These are phyloP conservation scores for Pestalotiopsis sp. DNA, from an alignment of 2,329 filamentous ascomycete species.

Conservation along the genomic window DNA sequence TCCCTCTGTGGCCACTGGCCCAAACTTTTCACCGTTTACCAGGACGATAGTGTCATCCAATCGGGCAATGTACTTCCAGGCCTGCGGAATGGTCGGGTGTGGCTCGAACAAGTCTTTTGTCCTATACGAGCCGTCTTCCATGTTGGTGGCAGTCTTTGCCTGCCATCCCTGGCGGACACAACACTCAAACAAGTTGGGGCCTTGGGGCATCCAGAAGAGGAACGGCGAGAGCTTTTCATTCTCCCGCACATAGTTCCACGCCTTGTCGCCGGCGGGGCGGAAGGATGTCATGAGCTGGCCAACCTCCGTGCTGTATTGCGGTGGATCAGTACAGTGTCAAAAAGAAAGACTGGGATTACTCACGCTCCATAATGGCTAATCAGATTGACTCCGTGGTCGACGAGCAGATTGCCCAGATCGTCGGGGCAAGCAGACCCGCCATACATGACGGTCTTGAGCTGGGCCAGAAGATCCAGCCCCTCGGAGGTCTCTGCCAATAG, in stretches of 20 bases:
- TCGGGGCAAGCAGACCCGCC: slow-evolving; percentile 63
- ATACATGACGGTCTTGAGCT: slow-evolving; percentile 56
- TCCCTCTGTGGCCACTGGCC: slow-evolving; percentile 42
- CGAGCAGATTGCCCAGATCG: slow-evolving; percentile 56
- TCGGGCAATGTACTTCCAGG: slow-evolving; percentile 39
- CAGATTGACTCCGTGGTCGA: slow-evolving; percentile 55
- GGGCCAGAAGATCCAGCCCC: slow-evolving; percentile 50
- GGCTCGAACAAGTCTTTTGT: slow-evolving; percentile 39
- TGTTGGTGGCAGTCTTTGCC: slow-evolving; percentile 36
- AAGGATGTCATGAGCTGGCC: slow-evolving; percentile 65
- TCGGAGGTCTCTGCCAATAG: slow-evolving; percentile 60
- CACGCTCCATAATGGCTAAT: slow-evolving; percentile 60
- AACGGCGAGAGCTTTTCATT: slow-evolving; percentile 41
- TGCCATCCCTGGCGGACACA: slow-evolving; percentile 39
- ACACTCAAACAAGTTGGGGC: slow-evolving; percentile 39
- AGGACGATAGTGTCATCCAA: slow-evolving; percentile 38
- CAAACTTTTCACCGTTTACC: slow-evolving; percentile 38
- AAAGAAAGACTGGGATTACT: slow-evolving; percentile 25
- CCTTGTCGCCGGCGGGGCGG: slow-evolving; percentile 52
- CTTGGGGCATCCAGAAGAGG: slow-evolving; percentile 33
- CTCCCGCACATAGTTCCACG: slow-evolving; percentile 64
- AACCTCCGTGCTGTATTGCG: slow-evolving; percentile 51
- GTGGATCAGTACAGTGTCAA: not conserved
- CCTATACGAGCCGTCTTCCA: slow-evolving; percentile 35
- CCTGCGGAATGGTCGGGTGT: slow-evolving; percentile 35